Percentiles rank a stretch among this genome's conserved stretches.
These are phyloP conservation scores for Aquilaria sinensis DNA, from an alignment of 345 rosid genomes.

Conservation along the genomic window DNA sequence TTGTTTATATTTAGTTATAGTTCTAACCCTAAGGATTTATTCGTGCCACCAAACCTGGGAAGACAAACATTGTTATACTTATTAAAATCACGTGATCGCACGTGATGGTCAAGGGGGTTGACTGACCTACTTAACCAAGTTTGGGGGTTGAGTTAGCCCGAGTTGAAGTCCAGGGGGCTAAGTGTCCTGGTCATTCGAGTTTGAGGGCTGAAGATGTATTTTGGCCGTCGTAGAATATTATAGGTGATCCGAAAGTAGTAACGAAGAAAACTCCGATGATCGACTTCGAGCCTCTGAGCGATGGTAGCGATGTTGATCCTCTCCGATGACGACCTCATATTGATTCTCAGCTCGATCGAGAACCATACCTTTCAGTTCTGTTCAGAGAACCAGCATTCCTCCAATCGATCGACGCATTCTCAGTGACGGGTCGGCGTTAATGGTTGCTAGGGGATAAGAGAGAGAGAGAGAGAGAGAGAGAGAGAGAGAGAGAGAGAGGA, in stretches of 20 bases:
- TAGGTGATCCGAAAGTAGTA: slow-evolving; percentile 63
- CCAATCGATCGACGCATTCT: slow-evolving; percentile 9
- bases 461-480: not conserved
- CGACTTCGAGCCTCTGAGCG: slow-evolving; percentile 37
- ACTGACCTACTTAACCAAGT: too few relatives aligned
- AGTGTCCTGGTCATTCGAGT: too few relatives aligned
- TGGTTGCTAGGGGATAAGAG: slow-evolving; percentile 22
- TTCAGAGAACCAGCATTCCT: slow-evolving; percentile 14
- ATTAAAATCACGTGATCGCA: too few relatives aligned
- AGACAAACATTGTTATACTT: too few relatives aligned
- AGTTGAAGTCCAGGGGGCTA: too few relatives aligned
- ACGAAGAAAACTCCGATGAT: too few relatives aligned
- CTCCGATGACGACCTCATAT: slow-evolving; percentile 56
- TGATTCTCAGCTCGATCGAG: slow-evolving; percentile 8
- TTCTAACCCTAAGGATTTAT: too few relatives aligned
- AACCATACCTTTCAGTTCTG: slow-evolving; percentile 7
- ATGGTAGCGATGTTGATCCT: slow-evolving; percentile 63
- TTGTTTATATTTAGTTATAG: too few relatives aligned
- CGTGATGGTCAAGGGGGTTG: too few relatives aligned
- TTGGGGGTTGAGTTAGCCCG: too few relatives aligned
- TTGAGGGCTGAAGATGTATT: too few relatives aligned
- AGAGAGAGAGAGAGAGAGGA: not conserved
- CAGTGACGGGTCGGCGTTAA: slow-evolving; percentile 16
- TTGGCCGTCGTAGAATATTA: slow-evolving; percentile 47
- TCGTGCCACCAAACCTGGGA: too few relatives aligned